phyloP scores from a whole-genome alignment of 768 basidiomycete species.

The Lentinula sp. region DNA sequence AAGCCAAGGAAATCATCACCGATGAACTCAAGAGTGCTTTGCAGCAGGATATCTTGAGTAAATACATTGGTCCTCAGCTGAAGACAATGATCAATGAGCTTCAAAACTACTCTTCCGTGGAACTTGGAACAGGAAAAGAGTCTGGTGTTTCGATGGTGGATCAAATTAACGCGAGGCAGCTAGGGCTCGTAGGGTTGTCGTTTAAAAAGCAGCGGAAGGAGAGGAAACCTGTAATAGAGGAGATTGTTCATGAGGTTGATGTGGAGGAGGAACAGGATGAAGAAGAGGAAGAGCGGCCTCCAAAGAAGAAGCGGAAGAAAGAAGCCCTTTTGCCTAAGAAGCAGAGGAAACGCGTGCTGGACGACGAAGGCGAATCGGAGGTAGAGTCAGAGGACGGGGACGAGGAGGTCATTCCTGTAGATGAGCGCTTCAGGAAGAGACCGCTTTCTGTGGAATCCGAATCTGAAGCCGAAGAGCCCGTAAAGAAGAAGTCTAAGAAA shows the following conservation, averaged over 20 bases:
- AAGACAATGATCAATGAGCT: constrained; percentile 1
- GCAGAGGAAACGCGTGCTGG: constrained; percentile 28
- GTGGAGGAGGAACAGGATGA: constrained; percentile 33
- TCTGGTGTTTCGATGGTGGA: neutral
- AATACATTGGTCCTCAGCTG: neutral
- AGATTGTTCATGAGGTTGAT: constrained; percentile 32
- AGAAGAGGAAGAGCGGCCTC: constrained; percentile 23
- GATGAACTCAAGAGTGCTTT: constrained; percentile 49
- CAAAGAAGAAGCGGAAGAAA: constrained; percentile 31
- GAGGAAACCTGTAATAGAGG: constrained; percentile 14
- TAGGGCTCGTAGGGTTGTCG: constrained; percentile 40
- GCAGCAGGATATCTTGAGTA: constrained; percentile 50
- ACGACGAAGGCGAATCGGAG: constrained; percentile 51
- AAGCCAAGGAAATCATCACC: constrained; percentile 50
- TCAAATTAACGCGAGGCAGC: constrained; percentile 24
- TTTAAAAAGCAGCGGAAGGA: constrained; percentile 36
- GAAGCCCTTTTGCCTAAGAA: constrained; percentile 50
- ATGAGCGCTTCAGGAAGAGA: constrained; percentile 18
- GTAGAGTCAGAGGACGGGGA: constrained; percentile 18
- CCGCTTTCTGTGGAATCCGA: constrained; percentile 20
- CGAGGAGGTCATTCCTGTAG: neutral
- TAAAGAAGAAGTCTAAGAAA: constrained; percentile 32
- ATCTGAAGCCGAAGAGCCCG: constrained; percentile 29
- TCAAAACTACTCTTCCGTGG: neutral
- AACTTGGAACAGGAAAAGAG: neutral